Conservation (phyloP, 139 green algal species). For the Chlorella sp. region DNA sequence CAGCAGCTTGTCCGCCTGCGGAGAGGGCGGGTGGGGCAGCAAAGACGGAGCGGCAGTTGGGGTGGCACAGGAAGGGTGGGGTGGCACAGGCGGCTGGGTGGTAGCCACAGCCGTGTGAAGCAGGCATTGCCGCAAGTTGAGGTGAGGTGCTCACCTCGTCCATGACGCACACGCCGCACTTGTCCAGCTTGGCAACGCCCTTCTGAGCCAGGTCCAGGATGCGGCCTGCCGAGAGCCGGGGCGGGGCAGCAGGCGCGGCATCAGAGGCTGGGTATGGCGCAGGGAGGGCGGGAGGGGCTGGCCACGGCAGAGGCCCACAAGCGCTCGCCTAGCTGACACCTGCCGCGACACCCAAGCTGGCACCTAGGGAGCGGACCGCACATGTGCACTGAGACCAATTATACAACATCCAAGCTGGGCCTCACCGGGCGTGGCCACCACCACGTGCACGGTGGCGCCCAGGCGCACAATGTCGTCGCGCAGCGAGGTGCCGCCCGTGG, state of each 20-base stretch:
- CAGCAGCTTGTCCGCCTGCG: slow-evolving; percentile 95
- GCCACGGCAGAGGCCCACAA: no score
- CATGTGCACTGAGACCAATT: no score
- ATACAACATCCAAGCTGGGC: no score
- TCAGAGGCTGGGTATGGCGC: no score
- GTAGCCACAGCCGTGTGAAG: neutral
- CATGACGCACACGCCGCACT: slow-evolving; percentile 92
- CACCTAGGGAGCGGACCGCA: no score
- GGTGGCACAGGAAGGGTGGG: neutral
- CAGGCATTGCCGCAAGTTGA: neutral
- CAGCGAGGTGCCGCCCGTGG: slow-evolving; percentile 95
- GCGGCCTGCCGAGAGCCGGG: slow-evolving; percentile 53
- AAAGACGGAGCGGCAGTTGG: no score
- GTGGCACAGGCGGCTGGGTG: no score
- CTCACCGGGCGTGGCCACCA: slow-evolving; percentile 93
- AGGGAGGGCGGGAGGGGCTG: no score
- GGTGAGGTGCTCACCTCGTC: slow-evolving; percentile 94
- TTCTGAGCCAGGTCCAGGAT: slow-evolving; percentile 97
- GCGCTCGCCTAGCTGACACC: no score
- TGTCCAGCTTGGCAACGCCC: slow-evolving; percentile 89
- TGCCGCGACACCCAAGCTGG: no score
- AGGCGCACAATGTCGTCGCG: slow-evolving; percentile 99
- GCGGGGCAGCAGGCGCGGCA: no score
- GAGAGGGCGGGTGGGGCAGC: neutral
- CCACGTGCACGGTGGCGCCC: slow-evolving; percentile 89